A percentile compares a stretch with the other conserved stretches of the same genome.
Evolutionary conservation across 202 grass and related monocot genomes (phyloP).

Genomic region (Saccharum hybrid): DNA sequence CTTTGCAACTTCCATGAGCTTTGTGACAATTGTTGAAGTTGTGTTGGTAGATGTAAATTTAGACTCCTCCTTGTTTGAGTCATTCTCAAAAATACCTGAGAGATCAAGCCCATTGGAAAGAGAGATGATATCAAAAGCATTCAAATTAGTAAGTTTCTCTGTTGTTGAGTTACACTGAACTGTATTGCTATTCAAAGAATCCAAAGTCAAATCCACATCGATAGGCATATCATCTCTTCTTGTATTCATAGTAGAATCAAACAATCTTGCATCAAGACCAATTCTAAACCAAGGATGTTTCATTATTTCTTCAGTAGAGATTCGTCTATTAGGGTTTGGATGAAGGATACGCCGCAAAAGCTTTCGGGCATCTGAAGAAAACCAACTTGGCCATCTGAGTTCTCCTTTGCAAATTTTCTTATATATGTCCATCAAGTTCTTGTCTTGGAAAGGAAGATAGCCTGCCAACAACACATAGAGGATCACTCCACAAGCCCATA

Average conservation of each 20-base stretch:
- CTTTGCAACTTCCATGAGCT: no score
- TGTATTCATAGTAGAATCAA: not conserved
- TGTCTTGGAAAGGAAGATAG: constrained; percentile 85
- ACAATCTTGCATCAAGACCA: constrained; percentile 42
- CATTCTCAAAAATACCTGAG: no score
- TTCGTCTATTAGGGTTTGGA: constrained; percentile 71
- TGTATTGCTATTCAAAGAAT: constrained; percentile 3
- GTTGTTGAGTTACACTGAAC: constrained; percentile 44
- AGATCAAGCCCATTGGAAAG: no score
- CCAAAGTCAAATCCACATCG: constrained; percentile 28
- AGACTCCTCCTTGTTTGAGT: no score
- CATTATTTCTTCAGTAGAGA: constrained; percentile 81
- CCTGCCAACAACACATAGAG: constrained; percentile 88
- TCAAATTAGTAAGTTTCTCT: constrained; percentile 61
- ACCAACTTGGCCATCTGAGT: constrained; percentile 77
- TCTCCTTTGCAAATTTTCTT: constrained; percentile 84
- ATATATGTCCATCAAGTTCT: constrained; percentile 92
- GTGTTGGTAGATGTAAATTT: no score
- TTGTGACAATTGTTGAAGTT: no score
- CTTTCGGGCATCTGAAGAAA: constrained; percentile 61
- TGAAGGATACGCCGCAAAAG: constrained; percentile 78
- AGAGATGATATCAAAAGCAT: constrained; percentile 96
- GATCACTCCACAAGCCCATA: constrained; percentile 92
- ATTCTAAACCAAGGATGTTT: constrained; percentile 79
- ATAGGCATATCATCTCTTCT: constrained; percentile 33